A percentile compares a stretch with the other conserved stretches of the same genome.
These are phyloP conservation scores for Acer saccharum DNA, from an alignment of 345 rosid genomes.

Conservation along the genomic window DNA sequence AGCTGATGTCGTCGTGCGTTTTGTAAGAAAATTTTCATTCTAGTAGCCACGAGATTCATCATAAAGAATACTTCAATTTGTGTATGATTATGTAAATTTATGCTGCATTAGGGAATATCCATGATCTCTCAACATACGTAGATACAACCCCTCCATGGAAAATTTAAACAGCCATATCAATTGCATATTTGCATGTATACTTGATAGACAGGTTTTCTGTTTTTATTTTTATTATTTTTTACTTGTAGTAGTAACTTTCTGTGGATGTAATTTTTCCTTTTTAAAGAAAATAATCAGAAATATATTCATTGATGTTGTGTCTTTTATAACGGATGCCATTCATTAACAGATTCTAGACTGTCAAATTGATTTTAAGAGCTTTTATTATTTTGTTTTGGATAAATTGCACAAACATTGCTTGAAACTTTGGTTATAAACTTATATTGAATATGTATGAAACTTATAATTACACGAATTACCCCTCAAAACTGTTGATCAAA, in stretches of 20 bases:
- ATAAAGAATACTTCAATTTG: no score
- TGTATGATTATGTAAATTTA: conserved; percentile 8
- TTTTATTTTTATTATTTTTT: not conserved
- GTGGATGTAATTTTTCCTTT: not conserved
- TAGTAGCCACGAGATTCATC: not conserved
- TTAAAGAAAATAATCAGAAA: not conserved
- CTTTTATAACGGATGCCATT: not conserved
- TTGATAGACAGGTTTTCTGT: not conserved
- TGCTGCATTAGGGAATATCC: not conserved
- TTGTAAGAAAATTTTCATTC: not conserved
- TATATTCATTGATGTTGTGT: not conserved
- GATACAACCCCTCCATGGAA: not conserved
- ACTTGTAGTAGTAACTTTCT: not conserved
- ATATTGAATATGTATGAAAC: no score
- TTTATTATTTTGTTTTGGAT: not conserved
- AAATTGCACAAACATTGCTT: no score
- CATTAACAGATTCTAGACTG: not conserved
- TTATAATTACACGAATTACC: no score
- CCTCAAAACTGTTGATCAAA: no score
- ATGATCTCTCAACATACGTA: not conserved
- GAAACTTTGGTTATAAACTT: no score
- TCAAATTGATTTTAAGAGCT: not conserved
- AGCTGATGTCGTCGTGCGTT: not conserved
- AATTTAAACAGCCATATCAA: not conserved
- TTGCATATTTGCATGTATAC: not conserved